Percentiles rank a stretch among this genome's conserved stretches.
Conservation (phyloP, 495 filamentous ascomycete genomes). For the Astrothelium macrocarpum region DNA sequence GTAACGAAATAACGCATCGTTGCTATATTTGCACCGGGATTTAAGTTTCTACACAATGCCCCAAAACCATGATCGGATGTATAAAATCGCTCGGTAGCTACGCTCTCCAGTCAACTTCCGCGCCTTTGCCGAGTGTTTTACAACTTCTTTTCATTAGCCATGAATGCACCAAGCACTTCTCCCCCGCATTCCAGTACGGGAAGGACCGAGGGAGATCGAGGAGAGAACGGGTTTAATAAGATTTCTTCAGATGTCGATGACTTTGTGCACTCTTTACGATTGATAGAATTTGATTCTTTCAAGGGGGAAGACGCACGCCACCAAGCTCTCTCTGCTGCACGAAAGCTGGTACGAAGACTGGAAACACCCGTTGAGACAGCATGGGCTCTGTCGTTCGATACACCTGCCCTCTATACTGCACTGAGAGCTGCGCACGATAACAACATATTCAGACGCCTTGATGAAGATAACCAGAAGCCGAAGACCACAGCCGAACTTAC, state of each 20-base stretch:
- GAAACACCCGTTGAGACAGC: neutral
- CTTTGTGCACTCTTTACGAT: neutral
- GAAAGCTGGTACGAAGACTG: neutral
- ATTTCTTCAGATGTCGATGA: neutral
- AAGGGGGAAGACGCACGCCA: neutral
- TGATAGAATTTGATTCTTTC: neutral
- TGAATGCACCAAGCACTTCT: neutral
- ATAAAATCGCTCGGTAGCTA: too few species aligned
- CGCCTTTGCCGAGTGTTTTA: neutral
- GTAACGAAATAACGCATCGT: too few species aligned
- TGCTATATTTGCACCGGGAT: too few species aligned
- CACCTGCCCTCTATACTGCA: neutral
- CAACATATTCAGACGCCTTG: neutral
- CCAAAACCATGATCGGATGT: too few species aligned
- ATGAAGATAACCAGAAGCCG: neutral
- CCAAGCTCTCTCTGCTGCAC: neutral
- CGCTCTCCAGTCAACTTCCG: neutral
- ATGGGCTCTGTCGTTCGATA: neutral
- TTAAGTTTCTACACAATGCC: too few species aligned
- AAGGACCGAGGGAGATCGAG: too few species aligned
- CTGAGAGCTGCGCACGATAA: neutral
- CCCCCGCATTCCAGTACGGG: neutral
- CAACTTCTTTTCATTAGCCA: neutral
- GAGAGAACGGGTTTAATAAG: neutral
- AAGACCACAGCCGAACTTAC: neutral